Conservation (phyloP, 2,329 filamentous ascomycete genomes). For the Apiospora aurea region DNA sequence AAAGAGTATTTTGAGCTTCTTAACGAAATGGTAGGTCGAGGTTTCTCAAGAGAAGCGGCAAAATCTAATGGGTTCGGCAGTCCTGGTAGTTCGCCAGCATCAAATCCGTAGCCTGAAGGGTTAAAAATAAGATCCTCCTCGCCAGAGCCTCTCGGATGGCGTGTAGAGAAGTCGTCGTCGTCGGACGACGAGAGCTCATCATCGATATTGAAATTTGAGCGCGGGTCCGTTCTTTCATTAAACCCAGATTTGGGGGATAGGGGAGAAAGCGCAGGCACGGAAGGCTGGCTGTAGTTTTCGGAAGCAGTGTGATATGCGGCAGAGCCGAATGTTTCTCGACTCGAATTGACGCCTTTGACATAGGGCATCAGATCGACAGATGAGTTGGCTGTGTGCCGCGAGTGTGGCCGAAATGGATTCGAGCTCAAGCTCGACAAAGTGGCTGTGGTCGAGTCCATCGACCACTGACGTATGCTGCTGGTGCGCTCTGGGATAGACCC, state of each 20-base stretch:
- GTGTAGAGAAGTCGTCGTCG: constrained; percentile 23
- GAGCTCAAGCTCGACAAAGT: constrained; percentile 50
- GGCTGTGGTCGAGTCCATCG: constrained; percentile 51
- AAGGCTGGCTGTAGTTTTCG: constrained; percentile 27
- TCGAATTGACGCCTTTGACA: constrained; percentile 29
- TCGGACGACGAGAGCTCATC: constrained; percentile 27
- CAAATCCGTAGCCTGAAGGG: constrained; percentile 26
- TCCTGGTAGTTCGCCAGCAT: constrained; percentile 26
- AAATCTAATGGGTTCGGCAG: constrained; percentile 23
- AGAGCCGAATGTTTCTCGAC: constrained; percentile 26
- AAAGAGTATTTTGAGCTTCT: constrained; percentile 9
- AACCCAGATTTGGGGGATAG: not conserved
- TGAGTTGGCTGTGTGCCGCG: constrained; percentile 53
- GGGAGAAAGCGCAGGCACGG: constrained; percentile 1
- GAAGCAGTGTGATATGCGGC: constrained; percentile 20
- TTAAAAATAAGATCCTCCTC: constrained; percentile 28
- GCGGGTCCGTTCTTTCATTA: not conserved
- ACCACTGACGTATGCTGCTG: constrained; percentile 49
- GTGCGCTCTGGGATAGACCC: constrained; percentile 46
- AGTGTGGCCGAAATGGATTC: constrained; percentile 49
- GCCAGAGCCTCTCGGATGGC: constrained; percentile 23
- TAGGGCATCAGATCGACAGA: constrained; percentile 49
- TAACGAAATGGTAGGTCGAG: not conserved
- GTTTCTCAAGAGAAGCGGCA: not conserved
- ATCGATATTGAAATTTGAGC: constrained; percentile 25